Evolutionary conservation across 2,329 filamentous ascomycete genomes (phyloP).

Genomic region (Trichoderma sp.): DNA sequence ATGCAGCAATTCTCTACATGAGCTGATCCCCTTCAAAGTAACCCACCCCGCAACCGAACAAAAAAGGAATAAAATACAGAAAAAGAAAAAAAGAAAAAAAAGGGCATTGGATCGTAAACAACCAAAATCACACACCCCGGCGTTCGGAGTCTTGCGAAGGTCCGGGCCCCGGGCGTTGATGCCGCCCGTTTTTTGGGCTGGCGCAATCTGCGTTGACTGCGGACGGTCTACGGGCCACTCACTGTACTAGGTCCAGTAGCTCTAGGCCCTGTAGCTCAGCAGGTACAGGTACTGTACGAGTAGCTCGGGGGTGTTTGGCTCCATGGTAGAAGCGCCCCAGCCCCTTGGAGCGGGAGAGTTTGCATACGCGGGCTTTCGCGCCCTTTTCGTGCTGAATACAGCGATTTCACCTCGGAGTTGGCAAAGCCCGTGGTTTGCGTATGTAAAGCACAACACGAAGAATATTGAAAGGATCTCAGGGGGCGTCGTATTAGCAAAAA

Average conservation of each 20-base stretch:
- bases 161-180: background rate
- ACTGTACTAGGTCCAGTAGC: background rate
- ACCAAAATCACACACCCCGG: background rate
- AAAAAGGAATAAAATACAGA: background rate
- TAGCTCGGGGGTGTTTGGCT: background rate
- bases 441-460: background rate
- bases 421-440: background rate
- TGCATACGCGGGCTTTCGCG: background rate
- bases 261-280: background rate
- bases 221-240: no score
- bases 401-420: background rate
- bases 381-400: background rate
- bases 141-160: constrained; percentile 15
- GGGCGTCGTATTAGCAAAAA: background rate
- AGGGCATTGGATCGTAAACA: background rate
- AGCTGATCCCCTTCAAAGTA: background rate
- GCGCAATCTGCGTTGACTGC: background rate
- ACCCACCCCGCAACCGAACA: background rate
- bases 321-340: background rate
- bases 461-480: background rate
- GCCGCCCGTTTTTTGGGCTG: background rate
- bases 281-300: background rate
- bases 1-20: background rate
- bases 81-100: background rate
- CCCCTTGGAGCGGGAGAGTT: background rate